phyloP scores from a whole-genome alignment of 2,329 filamentous ascomycete genomes.

The Aphanoascus verrucosus region DNA sequence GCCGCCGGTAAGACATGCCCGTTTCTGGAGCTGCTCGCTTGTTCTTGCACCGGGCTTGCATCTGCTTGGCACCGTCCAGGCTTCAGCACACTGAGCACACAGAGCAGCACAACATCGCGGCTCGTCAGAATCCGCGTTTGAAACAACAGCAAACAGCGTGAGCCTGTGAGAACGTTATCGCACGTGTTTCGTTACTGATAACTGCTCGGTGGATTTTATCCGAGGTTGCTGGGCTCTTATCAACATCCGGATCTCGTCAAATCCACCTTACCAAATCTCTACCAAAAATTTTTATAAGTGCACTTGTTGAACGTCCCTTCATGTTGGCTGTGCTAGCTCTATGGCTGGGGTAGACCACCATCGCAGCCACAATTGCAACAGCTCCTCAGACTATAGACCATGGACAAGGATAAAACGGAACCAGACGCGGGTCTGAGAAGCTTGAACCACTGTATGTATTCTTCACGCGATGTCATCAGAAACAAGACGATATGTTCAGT shows the following conservation, averaged over 20 bases:
- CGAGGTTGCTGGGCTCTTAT: not conserved
- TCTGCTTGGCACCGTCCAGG: not conserved
- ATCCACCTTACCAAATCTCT: not conserved
- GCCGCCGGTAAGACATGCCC: too few species aligned
- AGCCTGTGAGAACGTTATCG: not conserved
- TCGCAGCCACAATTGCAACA: not conserved
- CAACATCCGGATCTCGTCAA: not conserved
- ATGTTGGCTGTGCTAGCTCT: not conserved
- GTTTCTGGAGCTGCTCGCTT: too few species aligned
- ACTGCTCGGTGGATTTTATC: not conserved
- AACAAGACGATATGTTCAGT: not conserved
- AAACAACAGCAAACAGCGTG: not conserved
- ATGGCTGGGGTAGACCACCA: slow-evolving; percentile 12
- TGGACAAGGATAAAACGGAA: slow-evolving; percentile 32
- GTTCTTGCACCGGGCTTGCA: too few species aligned
- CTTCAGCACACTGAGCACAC: too few species aligned
- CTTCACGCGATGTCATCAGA: not conserved
- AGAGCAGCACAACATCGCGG: not conserved
- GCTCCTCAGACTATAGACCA: slow-evolving; percentile 17
- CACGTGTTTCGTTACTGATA: slow-evolving; percentile 1
- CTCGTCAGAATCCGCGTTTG: not conserved
- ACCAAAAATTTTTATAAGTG: not conserved
- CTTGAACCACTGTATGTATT: slow-evolving; percentile 57
- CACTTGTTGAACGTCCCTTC: not conserved
- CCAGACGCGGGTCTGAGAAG: slow-evolving; percentile 62